Evolutionary conservation across 768 basidiomycete species (phyloP), one percentile per base, ranked within the genome.

Genomic region (Holtermannia corniformis): DNA sequence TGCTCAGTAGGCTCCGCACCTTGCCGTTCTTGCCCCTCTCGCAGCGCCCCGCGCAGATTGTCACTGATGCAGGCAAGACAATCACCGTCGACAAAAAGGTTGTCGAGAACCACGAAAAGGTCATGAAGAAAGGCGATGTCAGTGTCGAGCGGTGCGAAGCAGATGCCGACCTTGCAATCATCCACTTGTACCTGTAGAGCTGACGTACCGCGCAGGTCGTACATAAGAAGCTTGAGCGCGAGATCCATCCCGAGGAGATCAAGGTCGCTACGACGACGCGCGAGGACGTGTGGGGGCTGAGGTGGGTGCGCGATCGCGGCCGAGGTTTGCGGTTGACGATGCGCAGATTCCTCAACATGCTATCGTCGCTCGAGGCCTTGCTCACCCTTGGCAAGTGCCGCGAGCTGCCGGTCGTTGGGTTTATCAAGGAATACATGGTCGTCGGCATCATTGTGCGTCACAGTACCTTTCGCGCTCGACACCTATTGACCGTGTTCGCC

Each of bases 371-470:
- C n/a, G 74, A 77, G 46, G 77, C 78, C 10, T 73, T 91, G 12
- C 40, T 59, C 44, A 47, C 49, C 24, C 49, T 61, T 37, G 55
- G 47, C 52, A 88, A 84, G 28, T 74, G 73, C 48, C 81, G 89
- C 5, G 90, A 93, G 72, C 76, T 91, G 49, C 87, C 86, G 3
- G 83, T 92, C 1, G 86, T 90, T 57, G 85, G 86, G 0, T 76
- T 87, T 51, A 68, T 88, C 3, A 77, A 84, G 22, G 79, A 73
- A 22, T 75, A 82, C 50, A 73, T 85, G 20, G 77, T 92, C 14
- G 67, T 81, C 22, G 90, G 90, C 1, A 75, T 88, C 26, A 85
- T 92, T 41, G 90, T 64, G 52, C 58, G 52, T 58, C 27, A 22
- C n/a, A 4, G 3, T 22, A 3, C 28, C 19, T 26, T 24, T 22